Evolutionary conservation across 2,329 filamentous ascomycete genomes (phyloP).

Genomic region (Cercospora nicotianae): DNA sequence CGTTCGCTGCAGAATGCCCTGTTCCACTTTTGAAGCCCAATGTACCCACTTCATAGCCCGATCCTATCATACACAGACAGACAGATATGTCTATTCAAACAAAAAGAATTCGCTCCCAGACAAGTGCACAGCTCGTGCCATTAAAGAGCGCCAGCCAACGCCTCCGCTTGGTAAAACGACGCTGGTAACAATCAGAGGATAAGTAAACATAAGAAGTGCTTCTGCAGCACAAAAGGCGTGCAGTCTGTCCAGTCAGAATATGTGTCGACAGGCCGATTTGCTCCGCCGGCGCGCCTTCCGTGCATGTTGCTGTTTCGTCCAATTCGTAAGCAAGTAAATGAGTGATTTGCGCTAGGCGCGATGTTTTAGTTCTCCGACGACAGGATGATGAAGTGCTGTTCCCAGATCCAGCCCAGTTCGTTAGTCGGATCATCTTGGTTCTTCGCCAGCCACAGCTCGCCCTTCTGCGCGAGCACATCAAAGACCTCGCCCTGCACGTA

Average conservation of each 20-base stretch:
- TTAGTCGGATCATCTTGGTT: slow-evolving; percentile 87
- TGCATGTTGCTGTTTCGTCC: neutral
- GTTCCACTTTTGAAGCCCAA: neutral
- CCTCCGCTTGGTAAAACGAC: slow-evolving; percentile 8
- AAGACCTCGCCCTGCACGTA: slow-evolving; percentile 85
- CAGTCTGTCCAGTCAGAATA: neutral
- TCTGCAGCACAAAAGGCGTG: neutral
- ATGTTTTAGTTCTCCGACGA: slow-evolving; percentile 22
- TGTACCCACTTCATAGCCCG: neutral
- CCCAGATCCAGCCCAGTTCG: slow-evolving; percentile 96
- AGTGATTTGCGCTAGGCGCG: neutral
- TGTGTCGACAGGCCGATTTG: neutral
- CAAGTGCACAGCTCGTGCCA: slow-evolving; percentile 3
- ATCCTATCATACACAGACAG: slow-evolving; percentile 12
- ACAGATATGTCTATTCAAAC: slow-evolving; percentile 17
- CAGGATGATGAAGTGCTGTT: slow-evolving; percentile 75
- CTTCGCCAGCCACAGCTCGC: slow-evolving; percentile 94
- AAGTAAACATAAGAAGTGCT: slow-evolving; percentile 6
- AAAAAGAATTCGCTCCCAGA: slow-evolving; percentile 13
- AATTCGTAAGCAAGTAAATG: neutral
- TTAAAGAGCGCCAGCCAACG: slow-evolving; percentile 5
- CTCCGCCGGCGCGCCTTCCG: neutral
- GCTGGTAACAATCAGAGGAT: slow-evolving; percentile 11
- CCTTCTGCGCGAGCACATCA: slow-evolving; percentile 85
- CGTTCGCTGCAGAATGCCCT: neutral